Base-by-base conservation (phyloP, 768 basidiomycete species). In the Phylloporus sp. region DNA sequence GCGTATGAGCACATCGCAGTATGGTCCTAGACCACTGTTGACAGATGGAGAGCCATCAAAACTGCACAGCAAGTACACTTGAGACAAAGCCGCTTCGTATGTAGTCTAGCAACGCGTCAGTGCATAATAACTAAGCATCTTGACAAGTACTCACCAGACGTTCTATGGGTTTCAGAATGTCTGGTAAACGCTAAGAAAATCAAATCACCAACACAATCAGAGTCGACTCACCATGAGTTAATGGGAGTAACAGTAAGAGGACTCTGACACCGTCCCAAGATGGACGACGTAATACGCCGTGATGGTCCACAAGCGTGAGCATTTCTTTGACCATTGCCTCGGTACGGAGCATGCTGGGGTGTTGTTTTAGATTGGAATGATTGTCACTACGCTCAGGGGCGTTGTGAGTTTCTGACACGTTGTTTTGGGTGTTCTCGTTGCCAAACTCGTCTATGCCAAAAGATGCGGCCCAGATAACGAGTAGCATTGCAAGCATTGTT, bases 391-490 rank as follows among this genome's bases (percentile, higher is more conserved):
- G 50, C 39, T 66, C 70, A 32, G 55, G 45, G 28, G 39, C 45
- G 28, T 20, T 41, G 43, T 45, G 43, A 15, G 15, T 36, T 2
- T 55, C 49, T 11, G 59, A 52, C 11, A 52, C 10, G 26, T 18
- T 18, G 1, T 53, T 49, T 34, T 58, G 54, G 5, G 38, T 4
- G 8, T 63, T 64, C 35, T 74, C 72, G 38, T 85, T 81, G 15
- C 78, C 94, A 38, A 74, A 77, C 59, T 92, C 89, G 65, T 95
- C 81, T 41, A 95, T 73, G 35, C 94, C 95, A 66, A 91, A 94
- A 34, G 90, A 91, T 5, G 85, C 80, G 0, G 91, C 94, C 92
- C 92, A 97, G 20, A 87, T 82, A 39, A 89, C 89, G 20, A 95
- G 76, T 27, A 90, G 70, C 77, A 89, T 86, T 18, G 84, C 78